Percentiles rank a stretch among this genome's conserved stretches.
Conservation (phyloP, 768 basidiomycete species). For the Dendrothele bispora region DNA sequence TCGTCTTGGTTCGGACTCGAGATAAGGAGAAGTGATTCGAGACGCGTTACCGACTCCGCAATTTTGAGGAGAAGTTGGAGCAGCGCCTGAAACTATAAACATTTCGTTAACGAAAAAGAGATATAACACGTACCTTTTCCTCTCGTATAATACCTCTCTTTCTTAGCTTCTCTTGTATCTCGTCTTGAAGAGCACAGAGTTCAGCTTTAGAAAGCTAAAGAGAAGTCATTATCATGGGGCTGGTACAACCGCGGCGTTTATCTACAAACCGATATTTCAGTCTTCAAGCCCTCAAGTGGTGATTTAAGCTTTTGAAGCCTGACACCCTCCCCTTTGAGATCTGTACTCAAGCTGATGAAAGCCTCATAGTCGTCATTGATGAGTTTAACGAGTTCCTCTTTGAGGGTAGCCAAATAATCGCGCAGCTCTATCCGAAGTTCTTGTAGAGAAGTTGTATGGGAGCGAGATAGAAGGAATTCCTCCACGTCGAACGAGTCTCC, state of each 20-base stretch:
- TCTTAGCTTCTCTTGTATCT: slow-evolving; percentile 76
- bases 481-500: slow-evolving; percentile 77
- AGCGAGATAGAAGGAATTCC: slow-evolving; percentile 82
- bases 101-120: slow-evolving; percentile 5
- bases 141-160: slow-evolving; percentile 77
- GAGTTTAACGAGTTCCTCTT: slow-evolving; percentile 91
- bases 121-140: slow-evolving; percentile 62
- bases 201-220: slow-evolving; percentile 59
- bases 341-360: slow-evolving; percentile 94
- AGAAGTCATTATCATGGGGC: slow-evolving; percentile 2
- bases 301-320: slow-evolving; percentile 65
- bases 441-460: slow-evolving; percentile 80
- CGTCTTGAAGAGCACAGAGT: slow-evolving; percentile 65
- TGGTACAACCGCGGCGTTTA: not conserved
- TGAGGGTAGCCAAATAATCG: slow-evolving; percentile 78
- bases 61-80: slow-evolving; percentile 88
- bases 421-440: slow-evolving; percentile 88
- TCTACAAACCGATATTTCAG: slow-evolving; percentile 71
- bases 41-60: slow-evolving; percentile 85
- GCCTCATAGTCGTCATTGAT: slow-evolving; percentile 99
- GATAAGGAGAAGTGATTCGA: slow-evolving; percentile 84
- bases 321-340: slow-evolving; percentile 81
- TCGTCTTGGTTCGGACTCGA: slow-evolving; percentile 48
- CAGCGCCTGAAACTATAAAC: slow-evolving; percentile 52
- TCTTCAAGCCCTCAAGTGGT: slow-evolving; percentile 65